phyloP scores from a whole-genome alignment of 2,329 filamentous ascomycete species.

The Xylaria hypoxylon region DNA sequence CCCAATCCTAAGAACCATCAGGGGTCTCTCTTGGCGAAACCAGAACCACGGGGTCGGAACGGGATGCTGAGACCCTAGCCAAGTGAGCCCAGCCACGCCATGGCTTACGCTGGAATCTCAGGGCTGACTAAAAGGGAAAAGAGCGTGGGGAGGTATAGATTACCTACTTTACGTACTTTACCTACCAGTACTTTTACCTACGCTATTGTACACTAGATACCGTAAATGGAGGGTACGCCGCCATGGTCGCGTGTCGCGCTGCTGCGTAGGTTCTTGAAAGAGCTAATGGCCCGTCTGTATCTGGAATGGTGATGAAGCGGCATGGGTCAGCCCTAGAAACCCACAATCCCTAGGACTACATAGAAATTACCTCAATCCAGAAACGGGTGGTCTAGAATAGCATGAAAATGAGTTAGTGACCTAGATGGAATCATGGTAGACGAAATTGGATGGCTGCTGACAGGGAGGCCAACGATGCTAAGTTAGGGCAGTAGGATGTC shows the following conservation, averaged over 20 bases:
- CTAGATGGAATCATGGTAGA: constrained; percentile 12
- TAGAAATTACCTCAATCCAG: constrained; percentile 7
- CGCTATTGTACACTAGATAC: background rate
- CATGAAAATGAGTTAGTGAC: constrained; percentile 4
- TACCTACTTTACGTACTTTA: background rate
- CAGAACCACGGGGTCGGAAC: constrained; percentile 31
- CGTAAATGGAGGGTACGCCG: constrained; percentile 4
- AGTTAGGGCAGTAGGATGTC: background rate
- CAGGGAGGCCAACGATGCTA: constrained; percentile 15
- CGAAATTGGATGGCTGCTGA: constrained; percentile 20
- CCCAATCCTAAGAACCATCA: constrained; percentile 17
- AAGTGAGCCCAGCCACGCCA: constrained; percentile 26
- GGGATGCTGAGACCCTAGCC: constrained; percentile 5
- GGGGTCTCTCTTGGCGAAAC: constrained; percentile 27
- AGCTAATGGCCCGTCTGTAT: constrained; percentile 5
- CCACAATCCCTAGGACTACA: constrained; percentile 21
- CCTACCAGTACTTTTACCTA: no score
- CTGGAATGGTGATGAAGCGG: constrained; percentile 18
- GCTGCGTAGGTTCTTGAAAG: constrained; percentile 18
- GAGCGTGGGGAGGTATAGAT: background rate
- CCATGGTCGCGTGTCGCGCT: background rate
- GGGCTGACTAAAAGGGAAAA: constrained; percentile 3
- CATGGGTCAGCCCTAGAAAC: constrained; percentile 31
- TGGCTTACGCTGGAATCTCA: constrained; percentile 15
- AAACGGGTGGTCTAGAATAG: constrained; percentile 13